Base-by-base conservation (phyloP, 2,329 filamentous ascomycete species). In the Aspergillus tanneri region DNA sequence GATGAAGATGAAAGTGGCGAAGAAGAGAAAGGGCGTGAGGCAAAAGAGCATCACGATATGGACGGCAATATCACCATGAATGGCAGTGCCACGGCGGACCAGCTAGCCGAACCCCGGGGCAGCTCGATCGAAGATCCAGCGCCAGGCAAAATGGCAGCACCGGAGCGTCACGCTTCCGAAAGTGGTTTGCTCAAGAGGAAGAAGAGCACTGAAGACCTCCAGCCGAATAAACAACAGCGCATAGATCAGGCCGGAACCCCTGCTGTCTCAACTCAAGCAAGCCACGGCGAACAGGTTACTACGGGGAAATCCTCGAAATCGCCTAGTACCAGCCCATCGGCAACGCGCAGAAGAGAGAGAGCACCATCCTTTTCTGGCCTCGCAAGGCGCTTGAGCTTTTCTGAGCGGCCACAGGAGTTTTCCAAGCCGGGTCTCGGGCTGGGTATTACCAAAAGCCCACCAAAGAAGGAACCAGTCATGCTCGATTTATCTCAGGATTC, bases 371-470 rank as follows among this genome's bases (percentile, higher is more conserved):
- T 60, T 38, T 59, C 60, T 9, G 51, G 53, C 14, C 42, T 53
- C 23, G 47, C 48, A 21, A 55, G 55, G 18, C 56, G 43, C 8
- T 34, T 49, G 16, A 61, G 53, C 35, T 53, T 58, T 49, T 35
- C 39, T 5, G 48, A 55, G 24, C 37, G 43, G 25, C 34, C 46
- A 14, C n/a, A n/a, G n/a, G 52, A 54, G 30, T 30, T 38, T 21
- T 30, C 44, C 4, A 57, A 46, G 12, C 40, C 40, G 16, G 60
- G 59, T 19, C 46, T 64, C 14, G 64, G 60, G 3, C 43, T 66
- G 19, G 64, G 62, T 4, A 64, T 67, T 12, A 64, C 64, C 9
- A 53, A 38, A 38, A 66, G 59, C 32, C 60, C 62, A 19, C 48
- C 56, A n/a, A 52, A 52, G 36, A 62, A 58, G 19, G 42, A 51